Evolutionary conservation across 164 flowering plant genomes (phyloP).

Genomic region (Saururus chinensis): DNA sequence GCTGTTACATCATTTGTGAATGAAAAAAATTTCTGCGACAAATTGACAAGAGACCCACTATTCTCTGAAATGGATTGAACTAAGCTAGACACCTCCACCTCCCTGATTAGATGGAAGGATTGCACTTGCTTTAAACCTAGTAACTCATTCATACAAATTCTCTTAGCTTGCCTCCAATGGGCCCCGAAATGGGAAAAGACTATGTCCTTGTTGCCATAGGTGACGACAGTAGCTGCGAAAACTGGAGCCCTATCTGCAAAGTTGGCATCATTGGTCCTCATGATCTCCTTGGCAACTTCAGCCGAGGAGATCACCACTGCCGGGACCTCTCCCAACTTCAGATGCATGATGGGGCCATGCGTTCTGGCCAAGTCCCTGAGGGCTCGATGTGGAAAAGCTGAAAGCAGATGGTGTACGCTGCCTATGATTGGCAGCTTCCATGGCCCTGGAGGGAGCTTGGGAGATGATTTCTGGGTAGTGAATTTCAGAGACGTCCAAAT

Average conservation of each 20-base stretch:
- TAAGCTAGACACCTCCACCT: not conserved
- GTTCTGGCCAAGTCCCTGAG: not conserved
- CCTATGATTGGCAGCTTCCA: no score
- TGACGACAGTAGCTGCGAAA: not conserved
- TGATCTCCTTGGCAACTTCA: no score
- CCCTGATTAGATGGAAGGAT: not conserved
- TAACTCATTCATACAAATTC: no score
- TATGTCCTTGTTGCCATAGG: not conserved
- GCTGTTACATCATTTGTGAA: no score
- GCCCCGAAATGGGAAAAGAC: not conserved
- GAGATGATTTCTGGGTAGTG: not conserved
- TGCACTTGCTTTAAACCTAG: not conserved
- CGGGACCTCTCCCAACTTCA: not conserved
- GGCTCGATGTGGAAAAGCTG: not conserved
- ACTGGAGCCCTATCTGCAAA: not conserved
- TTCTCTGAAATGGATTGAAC: no score
- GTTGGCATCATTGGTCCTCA: no score
- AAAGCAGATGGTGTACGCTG: no score
- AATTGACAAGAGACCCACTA: no score
- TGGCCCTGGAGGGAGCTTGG: conserved; percentile 1
- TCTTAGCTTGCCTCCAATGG: not conserved
- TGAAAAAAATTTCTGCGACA: no score
- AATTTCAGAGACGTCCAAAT: not conserved
- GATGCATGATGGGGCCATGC: conserved; percentile 1
- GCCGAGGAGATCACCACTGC: not conserved